Percentiles rank a stretch among this genome's conserved stretches.
These are phyloP conservation scores for Zopfia rhizophila DNA, from an alignment of 2,329 filamentous ascomycete genomes.

Conservation along the genomic window DNA sequence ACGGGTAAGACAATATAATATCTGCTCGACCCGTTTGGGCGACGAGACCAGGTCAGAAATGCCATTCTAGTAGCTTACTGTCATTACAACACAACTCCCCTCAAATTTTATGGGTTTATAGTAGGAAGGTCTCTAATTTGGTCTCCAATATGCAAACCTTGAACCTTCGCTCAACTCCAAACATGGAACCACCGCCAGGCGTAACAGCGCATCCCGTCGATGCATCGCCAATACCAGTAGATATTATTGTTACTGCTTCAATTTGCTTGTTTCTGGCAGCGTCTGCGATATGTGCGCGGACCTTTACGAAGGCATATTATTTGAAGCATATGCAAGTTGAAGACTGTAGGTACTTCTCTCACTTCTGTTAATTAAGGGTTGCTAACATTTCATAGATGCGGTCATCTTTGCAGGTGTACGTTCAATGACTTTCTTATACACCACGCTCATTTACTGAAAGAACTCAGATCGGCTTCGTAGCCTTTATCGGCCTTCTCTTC, in stretches of 20 bases:
- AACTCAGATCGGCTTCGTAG: slow-evolving; percentile 6
- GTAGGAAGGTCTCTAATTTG: too few relatives aligned
- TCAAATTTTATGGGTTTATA: too few relatives aligned
- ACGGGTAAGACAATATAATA: too few relatives aligned
- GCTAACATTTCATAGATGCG: slow-evolving; percentile 10
- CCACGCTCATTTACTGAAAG: not conserved
- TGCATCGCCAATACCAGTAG: slow-evolving; percentile 7
- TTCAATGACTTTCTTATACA: not conserved
- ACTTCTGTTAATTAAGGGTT: not conserved
- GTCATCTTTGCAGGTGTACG: slow-evolving; percentile 9
- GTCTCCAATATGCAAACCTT: not conserved
- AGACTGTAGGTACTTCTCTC: slow-evolving; percentile 17
- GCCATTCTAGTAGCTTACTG: too few relatives aligned
- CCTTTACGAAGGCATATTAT: slow-evolving; percentile 18
- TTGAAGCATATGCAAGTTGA: slow-evolving; percentile 18
- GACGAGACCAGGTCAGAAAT: too few relatives aligned
- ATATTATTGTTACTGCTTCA: slow-evolving; percentile 17
- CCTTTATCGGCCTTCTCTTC: slow-evolving; percentile 14
- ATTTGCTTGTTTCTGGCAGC: slow-evolving; percentile 24
- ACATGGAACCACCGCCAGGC: slow-evolving; percentile 4
- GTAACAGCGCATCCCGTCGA: not conserved
- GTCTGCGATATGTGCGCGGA: slow-evolving; percentile 15
- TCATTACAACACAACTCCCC: too few relatives aligned
- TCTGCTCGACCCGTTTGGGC: too few relatives aligned
- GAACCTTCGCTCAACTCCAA: slow-evolving; percentile 5